Base-by-base conservation (phyloP, 2,329 filamentous ascomycete genomes). In the Calycina herbarum region DNA sequence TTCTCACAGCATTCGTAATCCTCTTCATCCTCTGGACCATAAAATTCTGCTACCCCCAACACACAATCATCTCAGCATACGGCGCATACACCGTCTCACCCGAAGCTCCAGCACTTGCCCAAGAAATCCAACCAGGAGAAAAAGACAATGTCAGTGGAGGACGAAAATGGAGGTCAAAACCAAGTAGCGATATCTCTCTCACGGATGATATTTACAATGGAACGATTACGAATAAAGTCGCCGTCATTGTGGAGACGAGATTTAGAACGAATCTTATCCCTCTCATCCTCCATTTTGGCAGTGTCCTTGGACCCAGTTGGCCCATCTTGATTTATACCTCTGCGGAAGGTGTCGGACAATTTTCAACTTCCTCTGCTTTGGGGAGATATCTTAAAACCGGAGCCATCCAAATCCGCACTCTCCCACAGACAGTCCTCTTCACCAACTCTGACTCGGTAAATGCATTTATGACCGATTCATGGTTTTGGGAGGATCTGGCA, bases 241-340 rank as follows among this genome's bases (percentile, higher is more conserved):
- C 78, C 0, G 73, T 78, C 7, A 79, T 79, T 20, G 73, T 79
- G 42, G 78, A 79, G 64, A 75, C 76, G n/a, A 68, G 73, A 60
- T 77, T 76, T 20, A 69, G 76, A 11, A 63, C 72, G 13, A 75
- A 75, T 31, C 71, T 80, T 13, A 68, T 79, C 35, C 78, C 78
- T 8, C 68, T 79, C n/a, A 74, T 80, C 48, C 70, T 80, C 15
- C 78, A 80, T 64, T 80, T 78, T 67, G 70, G 74, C 48, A 72
- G 72, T 54, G 76, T 79, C 11, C 77, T 82, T 4, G 81, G 80
- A 0, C 79, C 80, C 10, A 67, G 69, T 10, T 82, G 80, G 80
- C 79, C 79, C 4, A 76, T 82, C 48, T 73, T 82, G 27, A 77
- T 82, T 54, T 80, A 79, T 68, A 82, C 81, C 5, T 74, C 76